phyloP scores from a whole-genome alignment of 768 basidiomycete genomes.

The Mrakia frigida region DNA sequence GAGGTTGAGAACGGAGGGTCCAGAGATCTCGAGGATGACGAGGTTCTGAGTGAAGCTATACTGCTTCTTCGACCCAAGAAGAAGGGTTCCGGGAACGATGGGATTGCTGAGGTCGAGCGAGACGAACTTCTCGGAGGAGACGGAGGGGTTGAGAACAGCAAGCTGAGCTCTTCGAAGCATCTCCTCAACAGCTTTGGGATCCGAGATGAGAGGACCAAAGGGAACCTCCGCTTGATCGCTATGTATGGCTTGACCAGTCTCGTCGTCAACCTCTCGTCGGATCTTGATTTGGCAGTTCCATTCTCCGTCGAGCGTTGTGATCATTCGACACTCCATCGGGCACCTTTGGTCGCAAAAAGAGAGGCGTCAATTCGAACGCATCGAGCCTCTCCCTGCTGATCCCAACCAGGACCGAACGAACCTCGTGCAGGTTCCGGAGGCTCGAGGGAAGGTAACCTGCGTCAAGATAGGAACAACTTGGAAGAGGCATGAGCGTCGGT shows the following conservation, averaged over 20 bases:
- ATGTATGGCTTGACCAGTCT: neutral
- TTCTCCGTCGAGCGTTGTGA: neutral
- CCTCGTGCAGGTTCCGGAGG: neutral
- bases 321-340: slow-evolving; percentile 2
- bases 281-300: neutral
- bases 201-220: neutral
- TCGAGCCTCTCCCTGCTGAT: too few relatives aligned
- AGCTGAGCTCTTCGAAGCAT: neutral
- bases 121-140: neutral
- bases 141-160: neutral
- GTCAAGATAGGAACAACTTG: neutral
- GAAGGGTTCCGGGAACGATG: neutral
- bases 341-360: neutral
- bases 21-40: neutral
- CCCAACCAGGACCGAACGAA: neutral
- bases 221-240: neutral
- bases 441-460: neutral
- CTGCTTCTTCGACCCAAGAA: neutral
- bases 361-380: too few relatives aligned
- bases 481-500: neutral
- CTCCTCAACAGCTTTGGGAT: neutral
- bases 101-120: neutral
- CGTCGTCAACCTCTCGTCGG: slow-evolving; percentile 1
- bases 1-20: neutral
- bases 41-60: neutral